Base-by-base conservation (phyloP, 441 rosid genomes). In the Metrosideros polymorpha region DNA sequence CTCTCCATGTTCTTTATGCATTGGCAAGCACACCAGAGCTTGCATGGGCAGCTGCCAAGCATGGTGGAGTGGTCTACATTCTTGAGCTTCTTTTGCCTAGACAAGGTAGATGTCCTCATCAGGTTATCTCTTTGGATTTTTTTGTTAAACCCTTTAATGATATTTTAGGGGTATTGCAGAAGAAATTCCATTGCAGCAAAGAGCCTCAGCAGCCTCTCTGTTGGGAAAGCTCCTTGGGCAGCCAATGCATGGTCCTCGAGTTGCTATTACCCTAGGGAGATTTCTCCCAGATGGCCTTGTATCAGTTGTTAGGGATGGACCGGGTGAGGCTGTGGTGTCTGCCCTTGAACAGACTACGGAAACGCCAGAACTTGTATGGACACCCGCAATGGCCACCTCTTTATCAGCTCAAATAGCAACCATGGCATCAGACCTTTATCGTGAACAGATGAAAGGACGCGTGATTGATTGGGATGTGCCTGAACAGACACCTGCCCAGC, bases 171-270 rank as follows among this genome's bases (percentile, higher is more conserved):
- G 84, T 18, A 85, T 53, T 92, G 94, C 98, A 98, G 99, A 97
- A 90, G 99, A 98, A 88, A 93, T 95, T 89, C 98, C 99, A 51
- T 90, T 98, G 87, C 97, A 95, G 92, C 99, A 98, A 92, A 96
- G 99, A 92, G 99, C 99, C 10, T 95, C 97, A 82, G 98, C 99
- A 27, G 99, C 99, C 86, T 96, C 99, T 85, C 92, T 98, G 91
- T 88, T 98, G 92, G 99, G 99, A 85, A 98, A 95, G 94, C 99
- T 97, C 91, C 92, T 96, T 88, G 98, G 94, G 52, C 99, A 98
- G 91, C 98, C 99, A 79, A 96, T 98, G 99, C 99, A 98, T 91
- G 99, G 99, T 85, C 99, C 99, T 89, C 97, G 99, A 91, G 99
- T 98, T 89, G 96, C 97, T 85, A 98, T 97, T 89, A 95, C 99